Percentiles rank a stretch among this genome's conserved stretches.
Evolutionary conservation across 495 filamentous ascomycete genomes (phyloP).

Genomic region (Penicillium flavigenum): DNA sequence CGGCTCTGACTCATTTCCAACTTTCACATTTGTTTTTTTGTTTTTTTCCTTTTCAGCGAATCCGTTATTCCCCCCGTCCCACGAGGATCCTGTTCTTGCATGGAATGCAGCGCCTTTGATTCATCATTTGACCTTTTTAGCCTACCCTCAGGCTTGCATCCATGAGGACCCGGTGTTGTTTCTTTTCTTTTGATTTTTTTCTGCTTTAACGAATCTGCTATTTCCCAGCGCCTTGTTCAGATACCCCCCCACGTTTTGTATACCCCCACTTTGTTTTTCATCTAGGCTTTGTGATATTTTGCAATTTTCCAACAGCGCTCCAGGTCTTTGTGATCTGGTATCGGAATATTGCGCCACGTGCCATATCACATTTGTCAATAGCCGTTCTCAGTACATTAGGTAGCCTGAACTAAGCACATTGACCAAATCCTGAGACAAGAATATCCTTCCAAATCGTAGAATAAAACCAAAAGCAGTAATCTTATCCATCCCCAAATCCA

Average conservation of each 20-base stretch:
- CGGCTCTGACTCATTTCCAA: slow-evolving; percentile 22
- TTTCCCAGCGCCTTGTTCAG: slow-evolving; percentile 19
- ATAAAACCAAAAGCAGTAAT: neutral
- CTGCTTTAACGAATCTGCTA: slow-evolving; percentile 1
- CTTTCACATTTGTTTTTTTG: neutral
- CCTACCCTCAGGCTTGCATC: slow-evolving; percentile 23
- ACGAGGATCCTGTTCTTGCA: slow-evolving; percentile 10
- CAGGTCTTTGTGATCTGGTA: neutral
- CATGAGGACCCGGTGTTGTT: slow-evolving; percentile 24
- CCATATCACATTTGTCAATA: slow-evolving; percentile 2
- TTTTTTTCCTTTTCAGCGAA: slow-evolving; percentile 4
- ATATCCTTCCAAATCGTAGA: neutral
- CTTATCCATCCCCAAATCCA: neutral
- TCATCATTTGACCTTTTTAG: slow-evolving; percentile 12
- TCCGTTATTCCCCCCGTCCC: slow-evolving; percentile 5
- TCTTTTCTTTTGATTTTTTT: slow-evolving; percentile 4
- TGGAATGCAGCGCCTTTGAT: slow-evolving; percentile 15
- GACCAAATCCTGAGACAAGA: slow-evolving; percentile 2
- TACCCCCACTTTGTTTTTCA: slow-evolving; percentile 16
- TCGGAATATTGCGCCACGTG: slow-evolving; percentile 4
- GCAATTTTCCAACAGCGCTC: neutral
- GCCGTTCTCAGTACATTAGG: slow-evolving; percentile 9
- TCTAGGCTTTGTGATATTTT: neutral
- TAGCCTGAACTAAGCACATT: slow-evolving; percentile 9
- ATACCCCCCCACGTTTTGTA: slow-evolving; percentile 25